phyloP scores from a whole-genome alignment of 805 yeast species.

The Sugiyamaella chiloensis region DNA sequence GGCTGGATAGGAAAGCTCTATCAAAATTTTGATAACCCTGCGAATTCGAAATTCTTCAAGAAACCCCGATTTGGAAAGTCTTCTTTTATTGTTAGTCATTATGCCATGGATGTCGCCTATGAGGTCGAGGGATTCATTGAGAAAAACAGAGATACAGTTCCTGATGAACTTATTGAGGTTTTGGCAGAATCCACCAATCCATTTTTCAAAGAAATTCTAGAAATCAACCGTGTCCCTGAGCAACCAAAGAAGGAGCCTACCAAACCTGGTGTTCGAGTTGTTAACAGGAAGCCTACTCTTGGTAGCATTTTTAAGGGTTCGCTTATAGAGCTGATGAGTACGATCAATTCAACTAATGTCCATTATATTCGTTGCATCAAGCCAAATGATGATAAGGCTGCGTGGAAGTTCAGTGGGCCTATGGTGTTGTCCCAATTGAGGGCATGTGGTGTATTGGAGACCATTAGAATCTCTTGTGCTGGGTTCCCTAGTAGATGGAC shows the following conservation, averaged over 20 bases:
- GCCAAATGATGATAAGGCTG: slow-evolving; percentile 89
- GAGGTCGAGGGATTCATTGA: slow-evolving; percentile 94
- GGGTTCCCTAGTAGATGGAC: slow-evolving; percentile 98
- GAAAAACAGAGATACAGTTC: slow-evolving; percentile 95
- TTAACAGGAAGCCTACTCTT: slow-evolving; percentile 80
- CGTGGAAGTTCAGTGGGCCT: slow-evolving; percentile 93
- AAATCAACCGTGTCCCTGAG: slow-evolving; percentile 45
- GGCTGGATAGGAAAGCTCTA: slow-evolving; percentile 90
- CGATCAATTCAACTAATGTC: slow-evolving; percentile 91
- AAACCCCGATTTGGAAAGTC: slow-evolving; percentile 93
- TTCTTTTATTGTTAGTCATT: slow-evolving; percentile 86
- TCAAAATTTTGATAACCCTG: slow-evolving; percentile 75
- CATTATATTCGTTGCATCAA: slow-evolving; percentile 97
- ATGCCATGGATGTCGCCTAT: slow-evolving; percentile 90
- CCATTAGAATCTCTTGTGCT: slow-evolving; percentile 93
- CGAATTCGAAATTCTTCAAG: slow-evolving; percentile 72
- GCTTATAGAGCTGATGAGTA: slow-evolving; percentile 85
- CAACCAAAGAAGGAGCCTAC: slow-evolving; percentile 42
- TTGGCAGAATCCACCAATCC: slow-evolving; percentile 66
- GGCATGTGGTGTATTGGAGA: slow-evolving; percentile 98
- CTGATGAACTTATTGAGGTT: slow-evolving; percentile 90
- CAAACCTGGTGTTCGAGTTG: slow-evolving; percentile 42
- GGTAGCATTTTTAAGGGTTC: slow-evolving; percentile 94
- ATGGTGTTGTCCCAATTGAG: slow-evolving; percentile 94
- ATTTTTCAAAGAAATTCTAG: slow-evolving; percentile 61